These are phyloP conservation scores for Kwoniella shivajii DNA, from an alignment of 1,284 basidiomycete species.

Conservation along the genomic window DNA sequence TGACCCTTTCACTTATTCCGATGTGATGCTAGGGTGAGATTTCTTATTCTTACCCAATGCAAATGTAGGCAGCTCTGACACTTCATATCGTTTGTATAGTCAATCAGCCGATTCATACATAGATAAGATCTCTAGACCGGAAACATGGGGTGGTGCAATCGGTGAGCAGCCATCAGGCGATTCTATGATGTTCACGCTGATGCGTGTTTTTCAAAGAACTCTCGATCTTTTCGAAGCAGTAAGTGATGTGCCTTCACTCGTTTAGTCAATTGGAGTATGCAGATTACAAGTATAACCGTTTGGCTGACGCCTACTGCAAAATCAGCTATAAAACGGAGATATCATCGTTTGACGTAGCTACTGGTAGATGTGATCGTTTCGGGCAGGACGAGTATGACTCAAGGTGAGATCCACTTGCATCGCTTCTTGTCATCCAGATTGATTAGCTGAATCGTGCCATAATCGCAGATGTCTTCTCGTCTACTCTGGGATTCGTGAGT, in stretches of 20 bases:
- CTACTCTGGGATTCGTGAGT: slow-evolving; percentile 80
- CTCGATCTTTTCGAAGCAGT: slow-evolving; percentile 73
- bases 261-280: not conserved
- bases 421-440: not conserved
- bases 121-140: slow-evolving; percentile 71
- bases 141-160: slow-evolving; percentile 92
- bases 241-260: slow-evolving; percentile 7
- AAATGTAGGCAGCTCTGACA: not conserved
- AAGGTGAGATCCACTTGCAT: slow-evolving; percentile 26
- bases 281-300: not conserved
- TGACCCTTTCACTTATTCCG: slow-evolving; percentile 72
- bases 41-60: no score
- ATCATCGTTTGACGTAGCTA: slow-evolving; percentile 84
- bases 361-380: slow-evolving; percentile 84
- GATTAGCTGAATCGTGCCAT: slow-evolving; percentile 8
- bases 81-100: slow-evolving; percentile 53
- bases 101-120: slow-evolving; percentile 76
- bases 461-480: slow-evolving; percentile 62
- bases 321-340: slow-evolving; percentile 74
- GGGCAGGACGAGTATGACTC: slow-evolving; percentile 59
- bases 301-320: not conserved
- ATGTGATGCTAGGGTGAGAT: slow-evolving; percentile 78
- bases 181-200: not conserved
- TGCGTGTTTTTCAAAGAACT: slow-evolving; percentile 60
- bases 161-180: slow-evolving; percentile 34